Evolutionary conservation across 2,329 filamentous ascomycete species (phyloP).

Genomic region (Meredithiella fracta): DNA sequence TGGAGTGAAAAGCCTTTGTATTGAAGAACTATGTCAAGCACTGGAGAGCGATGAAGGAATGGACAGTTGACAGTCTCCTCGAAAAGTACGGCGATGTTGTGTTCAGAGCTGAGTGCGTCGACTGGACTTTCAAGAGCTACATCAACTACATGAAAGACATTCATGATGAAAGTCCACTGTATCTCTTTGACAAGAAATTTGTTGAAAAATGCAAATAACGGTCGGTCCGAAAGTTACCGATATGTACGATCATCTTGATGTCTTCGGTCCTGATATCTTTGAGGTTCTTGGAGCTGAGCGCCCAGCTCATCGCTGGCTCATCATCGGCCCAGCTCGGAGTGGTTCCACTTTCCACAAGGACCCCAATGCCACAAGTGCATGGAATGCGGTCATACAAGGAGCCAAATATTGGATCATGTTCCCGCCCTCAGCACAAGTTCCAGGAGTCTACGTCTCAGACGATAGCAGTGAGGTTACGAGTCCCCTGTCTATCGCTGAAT

Average conservation of each 20-base stretch:
- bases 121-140: constrained; percentile 77
- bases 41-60: constrained; percentile 64
- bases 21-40: constrained; percentile 63
- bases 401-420: constrained; percentile 99
- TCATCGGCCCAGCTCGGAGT: constrained; percentile 71
- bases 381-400: constrained; percentile 84
- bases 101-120: constrained; percentile 83
- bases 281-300: constrained; percentile 59
- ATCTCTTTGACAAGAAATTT: constrained; percentile 79
- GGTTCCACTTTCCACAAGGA: constrained; percentile 92
- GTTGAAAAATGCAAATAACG: constrained; percentile 66
- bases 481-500: constrained; percentile 91
- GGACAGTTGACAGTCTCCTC: constrained; percentile 55
- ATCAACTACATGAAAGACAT: constrained; percentile 65
- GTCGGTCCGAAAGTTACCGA: constrained; percentile 35
- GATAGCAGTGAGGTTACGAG: constrained; percentile 89
- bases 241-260: constrained; percentile 64
- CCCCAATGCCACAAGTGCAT: constrained; percentile 58
- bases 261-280: constrained; percentile 79
- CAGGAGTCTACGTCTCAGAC: constrained; percentile 75
- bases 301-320: constrained; percentile 83
- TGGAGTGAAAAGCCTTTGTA: constrained; percentile 75
- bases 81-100: constrained; percentile 45
- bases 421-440: constrained; percentile 59
- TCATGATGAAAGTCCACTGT: constrained; percentile 74